Percentiles rank a stretch among this genome's conserved stretches.
Conservation (phyloP, 805 yeast species). For the Suhomyces emberorum region DNA sequence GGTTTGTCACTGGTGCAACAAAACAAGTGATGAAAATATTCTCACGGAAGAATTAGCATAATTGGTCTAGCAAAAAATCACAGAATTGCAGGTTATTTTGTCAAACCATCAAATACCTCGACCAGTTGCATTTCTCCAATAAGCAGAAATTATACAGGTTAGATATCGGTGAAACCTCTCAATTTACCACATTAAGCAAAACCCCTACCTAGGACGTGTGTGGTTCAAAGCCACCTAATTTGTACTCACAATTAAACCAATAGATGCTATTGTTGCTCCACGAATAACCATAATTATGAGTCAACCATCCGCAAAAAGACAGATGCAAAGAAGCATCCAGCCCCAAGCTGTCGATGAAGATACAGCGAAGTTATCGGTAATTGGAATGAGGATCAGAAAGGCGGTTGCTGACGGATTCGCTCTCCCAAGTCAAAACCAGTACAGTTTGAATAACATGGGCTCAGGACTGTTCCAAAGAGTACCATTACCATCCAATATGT, state of each 20-base stretch:
- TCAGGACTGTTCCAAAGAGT: slow-evolving; percentile 20
- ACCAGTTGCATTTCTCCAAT: too few species aligned
- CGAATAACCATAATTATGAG: neutral
- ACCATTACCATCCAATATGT: slow-evolving; percentile 40
- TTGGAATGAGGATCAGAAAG: slow-evolving; percentile 73
- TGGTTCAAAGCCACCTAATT: neutral
- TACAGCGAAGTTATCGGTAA: slow-evolving; percentile 43
- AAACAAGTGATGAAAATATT: too few species aligned
- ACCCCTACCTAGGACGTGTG: neutral
- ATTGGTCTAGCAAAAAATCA: too few species aligned
- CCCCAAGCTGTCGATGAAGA: slow-evolving; percentile 25
- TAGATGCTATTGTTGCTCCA: too few species aligned
- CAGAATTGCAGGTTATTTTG: too few species aligned
- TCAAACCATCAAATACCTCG: too few species aligned
- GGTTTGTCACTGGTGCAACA: too few species aligned
- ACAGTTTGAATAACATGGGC: slow-evolving; percentile 11
- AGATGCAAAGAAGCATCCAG: slow-evolving; percentile 31
- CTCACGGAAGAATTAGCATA: too few species aligned
- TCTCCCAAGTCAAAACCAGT: slow-evolving; percentile 4
- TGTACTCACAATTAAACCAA: too few species aligned
- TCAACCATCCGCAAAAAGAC: slow-evolving; percentile 19
- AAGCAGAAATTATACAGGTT: too few species aligned
- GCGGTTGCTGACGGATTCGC: slow-evolving; percentile 60
- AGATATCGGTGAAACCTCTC: too few species aligned
- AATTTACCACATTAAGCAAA: too few species aligned